Evolutionary conservation across 2,329 filamentous ascomycete genomes (phyloP), one percentile per base, ranked within the genome.

Genomic region (Aspergillus cejpii): DNA sequence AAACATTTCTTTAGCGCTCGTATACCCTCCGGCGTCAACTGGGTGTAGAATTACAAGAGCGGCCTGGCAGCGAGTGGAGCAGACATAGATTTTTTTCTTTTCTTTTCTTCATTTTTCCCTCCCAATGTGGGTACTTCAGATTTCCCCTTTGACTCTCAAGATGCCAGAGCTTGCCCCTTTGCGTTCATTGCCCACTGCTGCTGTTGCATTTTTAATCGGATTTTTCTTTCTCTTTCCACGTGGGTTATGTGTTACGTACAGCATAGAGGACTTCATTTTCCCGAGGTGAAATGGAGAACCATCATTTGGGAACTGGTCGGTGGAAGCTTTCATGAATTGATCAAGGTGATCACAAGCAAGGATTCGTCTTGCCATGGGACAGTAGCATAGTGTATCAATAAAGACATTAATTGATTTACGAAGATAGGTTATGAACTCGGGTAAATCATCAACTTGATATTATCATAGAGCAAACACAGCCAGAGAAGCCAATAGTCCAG

Each of bases 21-120:
- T 64, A 67, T 67, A 68, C 63, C 64, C 64, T 60, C 55, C 56
- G 63, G 64, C 63, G 61, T 66, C 58, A 56, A 59, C 56, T 57
- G 60, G 60, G 61, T 57, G 58, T 60, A 49, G 59, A 60, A 59
- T 56, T 57, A 54, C 52, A 55, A 61, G 57, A 60, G 59, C 59
- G 55, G 60, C 60, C 62, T 63, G 60, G 63, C 55, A 60, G 47
- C 43, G 45, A 53, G 56, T 56, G 57, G 58, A 61, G 59, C 53
- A 52, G 47, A 53, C 52, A 59, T 61, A 59, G 57, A 59, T 51
- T 51, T 43, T 50, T 54, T 52, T 51, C 52, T 50, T 45, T 37
- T 47, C 53, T 48, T 44, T 31, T 53, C 39, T 48, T 53, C 52
- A 44, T 39, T 48, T 48, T 45, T 38, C 29, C 38, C 23, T 15